Percentiles rank a stretch among this genome's conserved stretches.
Conservation (phyloP, 805 yeast genomes). For the Limtongia smithiae region DNA sequence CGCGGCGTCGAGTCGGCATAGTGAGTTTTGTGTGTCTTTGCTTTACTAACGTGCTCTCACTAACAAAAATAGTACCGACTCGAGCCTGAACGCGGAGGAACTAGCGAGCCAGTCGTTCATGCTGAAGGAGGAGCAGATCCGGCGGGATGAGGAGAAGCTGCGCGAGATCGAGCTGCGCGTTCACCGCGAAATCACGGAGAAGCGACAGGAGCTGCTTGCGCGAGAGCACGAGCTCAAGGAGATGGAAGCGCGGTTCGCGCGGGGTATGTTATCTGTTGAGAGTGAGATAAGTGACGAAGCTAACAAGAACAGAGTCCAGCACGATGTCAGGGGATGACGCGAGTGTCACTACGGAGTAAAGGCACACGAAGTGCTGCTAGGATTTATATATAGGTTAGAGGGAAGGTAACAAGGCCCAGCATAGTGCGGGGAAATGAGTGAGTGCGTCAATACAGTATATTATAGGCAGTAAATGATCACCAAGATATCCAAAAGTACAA, state of each 20-base stretch:
- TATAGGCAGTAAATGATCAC: neutral
- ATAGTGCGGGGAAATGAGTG: neutral
- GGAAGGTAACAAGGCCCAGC: neutral
- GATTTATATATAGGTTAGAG: no score
- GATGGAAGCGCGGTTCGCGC: conserved; percentile 38
- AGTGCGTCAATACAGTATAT: neutral
- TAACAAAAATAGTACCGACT: conserved; percentile 23
- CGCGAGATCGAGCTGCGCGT: conserved; percentile 41
- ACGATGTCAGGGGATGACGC: no score
- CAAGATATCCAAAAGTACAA: conserved; percentile 1
- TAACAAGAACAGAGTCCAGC: no score
- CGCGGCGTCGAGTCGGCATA: conserved; percentile 23
- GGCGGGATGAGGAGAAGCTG: conserved; percentile 40
- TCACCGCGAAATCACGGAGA: conserved; percentile 40
- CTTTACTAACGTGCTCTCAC: neutral
- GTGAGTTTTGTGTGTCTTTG: conserved; percentile 1
- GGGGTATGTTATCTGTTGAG: no score
- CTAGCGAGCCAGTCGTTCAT: conserved; percentile 40
- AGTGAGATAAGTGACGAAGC: no score
- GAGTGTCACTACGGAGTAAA: no score
- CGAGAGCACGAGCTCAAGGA: conserved; percentile 43
- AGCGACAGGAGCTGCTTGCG: conserved; percentile 37
- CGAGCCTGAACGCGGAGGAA: conserved; percentile 39
- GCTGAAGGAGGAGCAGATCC: conserved; percentile 43
- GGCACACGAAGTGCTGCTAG: no score